Base-by-base conservation (phyloP, 345 rosid genomes). In the Balakata baccata region DNA sequence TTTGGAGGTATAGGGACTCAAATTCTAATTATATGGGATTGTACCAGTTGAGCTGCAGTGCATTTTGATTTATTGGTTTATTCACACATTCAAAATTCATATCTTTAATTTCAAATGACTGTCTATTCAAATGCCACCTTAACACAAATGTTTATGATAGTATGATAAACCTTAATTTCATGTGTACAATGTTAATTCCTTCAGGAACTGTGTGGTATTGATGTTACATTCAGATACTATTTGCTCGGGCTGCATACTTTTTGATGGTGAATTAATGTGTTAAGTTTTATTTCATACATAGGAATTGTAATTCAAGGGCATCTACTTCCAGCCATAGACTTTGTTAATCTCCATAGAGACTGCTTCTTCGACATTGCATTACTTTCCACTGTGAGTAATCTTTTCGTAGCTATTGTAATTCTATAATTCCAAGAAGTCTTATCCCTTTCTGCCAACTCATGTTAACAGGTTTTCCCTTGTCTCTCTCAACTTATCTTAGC, bases 281-380 rank as follows among this genome's bases (percentile, higher is more conserved):
- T 54, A 1, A 72, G 29, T 64, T 71, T 60, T 53, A 74, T 70
- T 41, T 54, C 66, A 64, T 61, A n/a, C 84, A 80, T 76, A 94
- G 97, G 97, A 68, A 91, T 94, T 71, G 51, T 88, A 70, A 59
- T 94, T 52, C 96, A 94, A 85, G 96, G 94, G 56, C 85, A 90
- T 81, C 84, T 94, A 66, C 85, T 89, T 51, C 90, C 78, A 18
- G 94, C 98, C 0, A 69, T 92, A 72, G 93, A 89, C 77, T 94
- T 94, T 89, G 86, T 85, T 79, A 80, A 80, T 79, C 92, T 77
- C 49, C 93, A 94, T 80, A 78, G 68, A 22, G 96, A 94, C 81
- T 92, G 97, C 74, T 80, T 94, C 46, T 66, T 86, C 25, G 94
- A 94, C 80, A 80, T 94, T 37, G 88, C 68, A 54, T 75, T 94